Evolutionary conservation across 495 filamentous ascomycete species (phyloP).

Genomic region (Aspergillus heteromorphus): DNA sequence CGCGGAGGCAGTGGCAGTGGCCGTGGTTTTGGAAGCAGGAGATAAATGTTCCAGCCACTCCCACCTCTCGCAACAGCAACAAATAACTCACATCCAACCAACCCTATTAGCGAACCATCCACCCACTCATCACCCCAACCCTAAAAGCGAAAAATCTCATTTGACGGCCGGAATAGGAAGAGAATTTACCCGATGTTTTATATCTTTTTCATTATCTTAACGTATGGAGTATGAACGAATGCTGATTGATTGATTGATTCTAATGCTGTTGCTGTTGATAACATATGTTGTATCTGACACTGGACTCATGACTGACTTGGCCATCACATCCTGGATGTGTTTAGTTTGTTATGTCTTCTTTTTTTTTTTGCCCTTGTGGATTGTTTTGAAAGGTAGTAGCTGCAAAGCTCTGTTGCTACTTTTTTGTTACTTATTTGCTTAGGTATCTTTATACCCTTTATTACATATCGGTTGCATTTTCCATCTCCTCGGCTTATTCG

Average conservation of each 20-base stretch:
- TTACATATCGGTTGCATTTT: no score
- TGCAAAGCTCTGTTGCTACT: constrained; percentile 1
- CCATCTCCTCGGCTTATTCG: no score
- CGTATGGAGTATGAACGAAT: no score
- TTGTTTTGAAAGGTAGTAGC: not conserved
- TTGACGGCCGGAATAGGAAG: no score
- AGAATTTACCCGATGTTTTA: not conserved
- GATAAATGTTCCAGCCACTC: constrained; percentile 8
- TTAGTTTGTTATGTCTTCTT: no score
- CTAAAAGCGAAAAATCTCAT: not conserved
- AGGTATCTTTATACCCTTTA: constrained; percentile 11
- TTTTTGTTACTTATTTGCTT: not conserved
- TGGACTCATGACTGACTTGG: no score
- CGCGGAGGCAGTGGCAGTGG: constrained; percentile 9
- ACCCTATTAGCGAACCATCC: not conserved
- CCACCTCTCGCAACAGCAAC: not conserved
- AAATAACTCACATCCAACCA: not conserved
- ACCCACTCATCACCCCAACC: not conserved
- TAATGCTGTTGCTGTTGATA: no score
- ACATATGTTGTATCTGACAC: no score
- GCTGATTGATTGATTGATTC: not conserved
- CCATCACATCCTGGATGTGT: no score
- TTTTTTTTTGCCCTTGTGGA: no score
- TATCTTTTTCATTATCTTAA: not conserved
- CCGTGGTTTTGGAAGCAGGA: constrained; percentile 17